A percentile compares a stretch with the other conserved stretches of the same genome.
Evolutionary conservation across 1,284 basidiomycete genomes (phyloP).

Genomic region (Ustilago lituana): DNA sequence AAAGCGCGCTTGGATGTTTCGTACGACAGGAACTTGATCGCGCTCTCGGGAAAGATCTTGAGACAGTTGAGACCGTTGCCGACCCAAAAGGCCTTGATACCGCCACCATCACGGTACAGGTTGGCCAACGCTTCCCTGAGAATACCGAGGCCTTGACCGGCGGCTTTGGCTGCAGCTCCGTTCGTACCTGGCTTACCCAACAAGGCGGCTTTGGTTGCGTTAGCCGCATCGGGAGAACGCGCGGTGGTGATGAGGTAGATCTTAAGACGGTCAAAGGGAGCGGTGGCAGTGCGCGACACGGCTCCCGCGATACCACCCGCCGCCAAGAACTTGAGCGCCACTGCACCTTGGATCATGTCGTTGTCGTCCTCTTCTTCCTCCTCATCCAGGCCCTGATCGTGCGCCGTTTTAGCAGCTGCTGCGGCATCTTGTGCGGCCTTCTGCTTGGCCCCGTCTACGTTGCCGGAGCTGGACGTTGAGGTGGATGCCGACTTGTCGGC

Average conservation of each 20-base stretch:
- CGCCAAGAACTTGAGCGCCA: conserved; percentile 86
- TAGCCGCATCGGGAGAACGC: conserved; percentile 23
- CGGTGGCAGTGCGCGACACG: conserved; percentile 95
- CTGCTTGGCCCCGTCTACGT: conserved; percentile 22
- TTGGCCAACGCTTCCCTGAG: conserved; percentile 78
- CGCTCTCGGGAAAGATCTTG: conserved; percentile 87
- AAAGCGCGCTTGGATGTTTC: conserved; percentile 96
- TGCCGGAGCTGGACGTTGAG: neutral
- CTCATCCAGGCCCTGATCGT: conserved; percentile 21
- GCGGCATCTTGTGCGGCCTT: conserved; percentile 29
- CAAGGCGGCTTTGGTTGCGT: conserved; percentile 25
- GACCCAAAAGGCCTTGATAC: conserved; percentile 90
- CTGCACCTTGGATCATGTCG: conserved; percentile 75
- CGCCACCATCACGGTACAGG: conserved; percentile 81
- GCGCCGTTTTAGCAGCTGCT: conserved; percentile 12
- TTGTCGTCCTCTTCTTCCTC: conserved; percentile 74
- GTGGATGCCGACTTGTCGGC: neutral
- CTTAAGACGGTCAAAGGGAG: conserved; percentile 96
- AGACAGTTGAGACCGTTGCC: conserved; percentile 75
- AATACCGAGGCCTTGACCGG: conserved; percentile 69
- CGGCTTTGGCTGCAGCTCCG: conserved; percentile 34
- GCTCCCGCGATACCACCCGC: conserved; percentile 95
- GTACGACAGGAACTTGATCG: conserved; percentile 97
- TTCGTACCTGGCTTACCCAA: conserved; percentile 17
- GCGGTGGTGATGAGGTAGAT: conserved; percentile 90